A percentile compares a stretch with the other conserved stretches of the same genome.
Evolutionary conservation across 164 flowering plant genomes (phyloP).

Genomic region (Stephania japonica): DNA sequence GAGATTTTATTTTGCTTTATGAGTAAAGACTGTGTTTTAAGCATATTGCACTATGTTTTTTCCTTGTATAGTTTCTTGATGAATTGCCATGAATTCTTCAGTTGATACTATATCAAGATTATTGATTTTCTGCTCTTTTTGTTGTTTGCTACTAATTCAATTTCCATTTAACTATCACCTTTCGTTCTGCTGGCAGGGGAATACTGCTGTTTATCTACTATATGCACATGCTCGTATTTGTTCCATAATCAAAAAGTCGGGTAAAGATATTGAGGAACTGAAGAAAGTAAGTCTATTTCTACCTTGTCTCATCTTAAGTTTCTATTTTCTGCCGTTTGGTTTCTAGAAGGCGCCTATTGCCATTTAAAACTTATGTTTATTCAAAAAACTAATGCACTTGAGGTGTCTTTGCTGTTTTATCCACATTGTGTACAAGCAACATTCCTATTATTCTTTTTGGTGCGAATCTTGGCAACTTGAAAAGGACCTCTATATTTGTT

Average conservation of each 20-base stretch:
- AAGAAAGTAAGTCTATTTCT: conserved; percentile 53
- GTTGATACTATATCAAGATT: neutral
- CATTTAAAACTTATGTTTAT: neutral
- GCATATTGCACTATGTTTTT: neutral
- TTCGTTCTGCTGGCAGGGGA: conserved; percentile 53
- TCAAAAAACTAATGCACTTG: neutral
- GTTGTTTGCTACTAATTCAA: neutral
- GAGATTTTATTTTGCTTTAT: neutral
- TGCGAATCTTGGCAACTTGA: neutral
- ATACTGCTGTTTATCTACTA: conserved; percentile 92
- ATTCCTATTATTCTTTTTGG: neutral
- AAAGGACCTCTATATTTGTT: neutral
- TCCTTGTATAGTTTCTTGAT: neutral
- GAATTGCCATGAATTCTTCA: neutral
- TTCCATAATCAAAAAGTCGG: conserved; percentile 89
- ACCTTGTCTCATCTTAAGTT: neutral
- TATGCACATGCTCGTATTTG: conserved; percentile 99
- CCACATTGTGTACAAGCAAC: neutral
- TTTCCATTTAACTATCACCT: neutral
- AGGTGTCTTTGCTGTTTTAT: neutral
- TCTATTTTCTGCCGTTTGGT: neutral
- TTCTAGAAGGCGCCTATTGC: neutral
- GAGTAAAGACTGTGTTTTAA: neutral
- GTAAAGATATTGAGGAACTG: conserved; percentile 72
- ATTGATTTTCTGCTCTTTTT: neutral